Evolutionary conservation across 2,329 filamentous ascomycete species (phyloP).

Genomic region (Penicillium sp.): DNA sequence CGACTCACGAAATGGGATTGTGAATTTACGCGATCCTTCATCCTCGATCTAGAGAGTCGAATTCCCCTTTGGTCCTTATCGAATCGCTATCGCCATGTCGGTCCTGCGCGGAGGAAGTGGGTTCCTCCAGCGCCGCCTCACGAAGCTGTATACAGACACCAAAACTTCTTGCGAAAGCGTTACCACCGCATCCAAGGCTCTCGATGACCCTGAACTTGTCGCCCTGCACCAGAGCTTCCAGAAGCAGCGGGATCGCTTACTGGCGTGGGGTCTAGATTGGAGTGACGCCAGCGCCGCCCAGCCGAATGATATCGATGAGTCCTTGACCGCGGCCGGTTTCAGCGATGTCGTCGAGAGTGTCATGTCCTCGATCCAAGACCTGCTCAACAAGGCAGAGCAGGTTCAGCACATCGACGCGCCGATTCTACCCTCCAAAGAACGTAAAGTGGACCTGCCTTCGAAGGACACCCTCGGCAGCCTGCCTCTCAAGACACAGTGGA

Average conservation of each 20-base stretch:
- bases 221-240: slow-evolving; percentile 59
- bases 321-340: slow-evolving; percentile 60
- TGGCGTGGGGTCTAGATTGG: slow-evolving; percentile 67
- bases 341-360: slow-evolving; percentile 64
- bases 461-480: slow-evolving; percentile 32
- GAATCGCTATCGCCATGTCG: slow-evolving; percentile 39
- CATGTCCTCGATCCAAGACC: slow-evolving; percentile 62
- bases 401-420: slow-evolving; percentile 51
- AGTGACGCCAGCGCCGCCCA: slow-evolving; percentile 58
- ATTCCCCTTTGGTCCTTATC: slow-evolving; percentile 12
- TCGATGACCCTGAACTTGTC: slow-evolving; percentile 53
- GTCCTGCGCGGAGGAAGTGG: slow-evolving; percentile 44
- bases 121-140: slow-evolving; percentile 51
- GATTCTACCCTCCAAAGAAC: slow-evolving; percentile 37
- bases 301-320: slow-evolving; percentile 62
- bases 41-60: slow-evolving; percentile 17
- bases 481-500: slow-evolving; percentile 45
- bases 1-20: slow-evolving; percentile 15
- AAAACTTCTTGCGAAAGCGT: slow-evolving; percentile 61
- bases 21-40: slow-evolving; percentile 8
- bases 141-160: slow-evolving; percentile 63
- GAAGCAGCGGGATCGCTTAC: slow-evolving; percentile 62
- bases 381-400: slow-evolving; percentile 60
- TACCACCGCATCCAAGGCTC: slow-evolving; percentile 48
- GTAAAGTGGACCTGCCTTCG: slow-evolving; percentile 30